Conservation (phyloP, 441 rosid genomes). For the Populus hybrid region DNA sequence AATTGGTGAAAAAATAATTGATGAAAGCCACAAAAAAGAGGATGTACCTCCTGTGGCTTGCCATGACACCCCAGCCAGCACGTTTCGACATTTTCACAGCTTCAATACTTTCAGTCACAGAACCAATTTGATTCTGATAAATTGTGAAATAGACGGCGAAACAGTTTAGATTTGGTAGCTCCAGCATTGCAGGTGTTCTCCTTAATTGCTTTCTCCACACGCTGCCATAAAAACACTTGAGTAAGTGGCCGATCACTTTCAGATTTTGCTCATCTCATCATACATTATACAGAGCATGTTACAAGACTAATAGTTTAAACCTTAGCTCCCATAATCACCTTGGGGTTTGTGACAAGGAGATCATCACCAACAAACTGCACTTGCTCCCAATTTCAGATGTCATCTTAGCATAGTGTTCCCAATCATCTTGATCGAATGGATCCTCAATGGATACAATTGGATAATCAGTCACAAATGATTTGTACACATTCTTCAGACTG, state of each 20-base stretch:
- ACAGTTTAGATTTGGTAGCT: conserved; percentile 34
- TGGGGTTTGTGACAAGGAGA: conserved; percentile 91
- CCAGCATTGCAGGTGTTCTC: conserved; percentile 96
- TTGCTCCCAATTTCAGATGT: conserved; percentile 67
- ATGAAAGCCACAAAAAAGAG: neutral
- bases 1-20: too few species aligned
- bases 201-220: conserved; percentile 80
- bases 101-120: conserved; percentile 93
- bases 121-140: conserved; percentile 86
- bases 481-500: conserved; percentile 77
- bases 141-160: neutral
- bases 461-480: conserved; percentile 76
- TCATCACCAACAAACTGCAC: conserved; percentile 94
- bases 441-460: conserved; percentile 94
- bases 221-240: conserved; percentile 34
- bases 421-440: conserved; percentile 96
- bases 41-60: conserved; percentile 62
- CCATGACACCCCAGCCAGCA: conserved; percentile 98
- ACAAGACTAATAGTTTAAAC: neutral
- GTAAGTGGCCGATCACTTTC: too few species aligned
- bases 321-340: conserved; percentile 38
- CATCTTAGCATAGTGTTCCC: conserved; percentile 77
- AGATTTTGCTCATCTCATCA: too few species aligned
- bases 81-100: conserved; percentile 94
- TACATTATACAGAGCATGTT: too few species aligned